A percentile compares a stretch with the other conserved stretches of the same genome.
Conservation (phyloP, 169 alveolate species). For the Perkinsus olseni region DNA sequence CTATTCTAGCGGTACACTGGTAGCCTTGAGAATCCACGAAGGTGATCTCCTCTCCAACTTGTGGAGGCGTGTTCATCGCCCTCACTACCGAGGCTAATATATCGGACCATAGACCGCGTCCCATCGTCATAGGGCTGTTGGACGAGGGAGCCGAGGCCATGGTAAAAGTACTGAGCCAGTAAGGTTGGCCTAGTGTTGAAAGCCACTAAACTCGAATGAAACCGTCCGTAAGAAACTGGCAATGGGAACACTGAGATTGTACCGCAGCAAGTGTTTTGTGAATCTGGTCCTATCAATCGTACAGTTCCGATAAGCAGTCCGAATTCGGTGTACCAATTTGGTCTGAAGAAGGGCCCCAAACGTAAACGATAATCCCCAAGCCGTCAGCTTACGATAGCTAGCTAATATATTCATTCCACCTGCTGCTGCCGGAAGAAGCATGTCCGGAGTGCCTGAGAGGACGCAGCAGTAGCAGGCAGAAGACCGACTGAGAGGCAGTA, state of each 20-base stretch:
- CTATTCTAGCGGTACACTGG: not conserved
- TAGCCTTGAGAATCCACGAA: not conserved
- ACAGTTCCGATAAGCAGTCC: not conserved
- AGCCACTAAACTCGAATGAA: not conserved
- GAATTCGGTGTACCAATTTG: not conserved
- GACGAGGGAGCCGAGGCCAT: not conserved
- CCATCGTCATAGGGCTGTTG: not conserved
- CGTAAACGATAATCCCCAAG: no score
- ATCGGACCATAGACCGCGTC: not conserved
- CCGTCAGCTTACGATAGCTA: not conserved
- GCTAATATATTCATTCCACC: not conserved
- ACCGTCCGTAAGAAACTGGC: not conserved
- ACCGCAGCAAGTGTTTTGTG: not conserved
- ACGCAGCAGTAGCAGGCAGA: not conserved
- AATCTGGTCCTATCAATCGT: not conserved
- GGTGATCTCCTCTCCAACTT: not conserved
- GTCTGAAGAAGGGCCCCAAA: not conserved
- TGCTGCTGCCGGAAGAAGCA: not conserved
- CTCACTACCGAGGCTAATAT: not conserved
- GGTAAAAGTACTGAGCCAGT: not conserved
- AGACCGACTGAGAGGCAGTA: not conserved
- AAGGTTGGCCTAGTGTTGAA: not conserved
- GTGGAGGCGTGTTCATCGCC: not conserved
- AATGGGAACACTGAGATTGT: not conserved
- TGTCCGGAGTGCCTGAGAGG: not conserved